Evolutionary conservation across 371 early-diverging fungal species (phyloP), one percentile per base, ranked within the genome.

Genomic region (Sporodiniella umbellata): DNA sequence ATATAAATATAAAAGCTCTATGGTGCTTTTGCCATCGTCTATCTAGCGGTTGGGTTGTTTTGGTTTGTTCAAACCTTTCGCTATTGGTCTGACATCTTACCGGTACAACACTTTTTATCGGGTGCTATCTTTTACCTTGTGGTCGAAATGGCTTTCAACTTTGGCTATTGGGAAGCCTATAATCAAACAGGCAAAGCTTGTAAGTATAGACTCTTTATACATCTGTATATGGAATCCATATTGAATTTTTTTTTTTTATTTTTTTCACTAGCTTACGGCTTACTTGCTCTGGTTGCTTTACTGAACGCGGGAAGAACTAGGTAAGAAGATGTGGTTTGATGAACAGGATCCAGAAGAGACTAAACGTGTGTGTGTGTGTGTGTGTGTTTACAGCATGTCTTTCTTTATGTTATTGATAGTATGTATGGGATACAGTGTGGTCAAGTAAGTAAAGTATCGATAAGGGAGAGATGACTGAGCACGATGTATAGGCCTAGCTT

Each of bases 361-460:
- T 28, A n/a, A n/a, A n/a, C n/a, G n/a, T n/a, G n/a, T n/a, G n/a
- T n/a, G n/a, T n/a, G n/a, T n/a, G n/a, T n/a, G n/a, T n/a, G n/a
- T n/a, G n/a, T n/a, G n/a, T n/a, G 10, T 28, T 28, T 42, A 0
- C 37, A 75, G 91, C 54, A 68, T 94, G 53, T 93, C 96, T 2
- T 91, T 98, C 66, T 96, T 96, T 53, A 90, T 98, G 88, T 75
- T 98, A 7, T 70, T 96, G 28, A 90, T 98, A 42, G 96, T 98
- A 3, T 83, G 90, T 15, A 82, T 98, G 62, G 98, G 98, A 8
- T 98, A 94, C 62, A 94, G 98, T 46, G 96, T 98, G 28, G 89
- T 94, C 43, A 88, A 82, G 89, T 89, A 83, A 52, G 50, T 38
- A 35, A 11, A 22, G 21, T 39, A 40, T 1, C 45, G 75, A 48